A percentile compares a stretch with the other conserved stretches of the same genome.
phyloP scores from a whole-genome alignment of 257 asterid genomes.

The Primulina tabacum region DNA sequence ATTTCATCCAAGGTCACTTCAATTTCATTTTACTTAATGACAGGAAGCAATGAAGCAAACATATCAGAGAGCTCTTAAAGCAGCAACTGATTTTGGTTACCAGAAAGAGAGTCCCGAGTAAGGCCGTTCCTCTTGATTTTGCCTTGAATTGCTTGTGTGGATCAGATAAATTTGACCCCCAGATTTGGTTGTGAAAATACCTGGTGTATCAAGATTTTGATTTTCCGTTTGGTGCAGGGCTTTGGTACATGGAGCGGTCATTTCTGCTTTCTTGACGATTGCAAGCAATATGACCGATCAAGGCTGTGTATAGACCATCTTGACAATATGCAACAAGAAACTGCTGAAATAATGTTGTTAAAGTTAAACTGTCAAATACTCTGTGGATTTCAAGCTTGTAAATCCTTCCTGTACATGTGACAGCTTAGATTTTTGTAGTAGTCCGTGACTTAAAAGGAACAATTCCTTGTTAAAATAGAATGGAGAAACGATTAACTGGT shows the following conservation, averaged over 20 bases:
- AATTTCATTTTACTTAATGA: conserved; percentile 21
- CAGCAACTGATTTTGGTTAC: conserved; percentile 87
- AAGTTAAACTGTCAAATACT: not conserved
- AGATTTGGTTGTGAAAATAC: not conserved
- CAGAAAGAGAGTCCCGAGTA: conserved; percentile 98
- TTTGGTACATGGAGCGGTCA: conserved; percentile 86
- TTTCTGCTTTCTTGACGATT: conserved; percentile 81
- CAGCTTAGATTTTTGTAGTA: not conserved
- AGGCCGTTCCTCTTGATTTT: conserved; percentile 28
- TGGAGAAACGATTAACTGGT: not conserved
- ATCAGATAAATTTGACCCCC: not conserved
- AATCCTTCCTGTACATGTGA: not conserved
- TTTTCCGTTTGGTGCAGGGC: conserved; percentile 42
- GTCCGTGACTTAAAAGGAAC: not conserved
- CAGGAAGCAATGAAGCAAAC: conserved; percentile 98
- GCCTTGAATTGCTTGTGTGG: not conserved
- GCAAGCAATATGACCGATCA: conserved; percentile 92
- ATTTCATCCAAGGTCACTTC: not conserved
- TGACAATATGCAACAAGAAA: not conserved
- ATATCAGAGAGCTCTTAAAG: conserved; percentile 75
- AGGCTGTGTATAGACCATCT: conserved; percentile 61
- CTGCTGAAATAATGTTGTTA: not conserved
- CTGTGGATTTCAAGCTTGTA: not conserved
- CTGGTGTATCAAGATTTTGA: not conserved
- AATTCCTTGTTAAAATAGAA: no score